phyloP scores from a whole-genome alignment of 2,329 filamentous ascomycete genomes.

The Colletotrichum noveboracense region DNA sequence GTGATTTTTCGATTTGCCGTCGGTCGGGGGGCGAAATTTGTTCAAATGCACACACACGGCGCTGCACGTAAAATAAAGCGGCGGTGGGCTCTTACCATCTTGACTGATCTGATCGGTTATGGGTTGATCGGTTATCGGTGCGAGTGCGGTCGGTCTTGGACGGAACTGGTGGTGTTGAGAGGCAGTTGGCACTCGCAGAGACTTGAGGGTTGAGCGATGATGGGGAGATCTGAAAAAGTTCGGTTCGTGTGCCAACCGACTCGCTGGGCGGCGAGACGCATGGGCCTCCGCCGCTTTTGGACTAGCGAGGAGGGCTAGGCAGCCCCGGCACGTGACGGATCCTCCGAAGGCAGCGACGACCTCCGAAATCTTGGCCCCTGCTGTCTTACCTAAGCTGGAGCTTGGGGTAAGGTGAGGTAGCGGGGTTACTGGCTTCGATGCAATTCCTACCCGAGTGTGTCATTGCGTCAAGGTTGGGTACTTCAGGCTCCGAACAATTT shows the following conservation, averaged over 20 bases:
- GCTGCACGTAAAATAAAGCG: constrained; percentile 22
- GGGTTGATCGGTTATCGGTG: constrained; percentile 44
- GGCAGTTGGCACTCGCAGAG: constrained; percentile 57
- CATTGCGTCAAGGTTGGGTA: not conserved
- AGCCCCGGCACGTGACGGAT: constrained; percentile 41
- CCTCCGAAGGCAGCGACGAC: not conserved
- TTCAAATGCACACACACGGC: constrained; percentile 12
- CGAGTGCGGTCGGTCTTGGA: constrained; percentile 53
- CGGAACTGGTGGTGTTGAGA: constrained; percentile 53
- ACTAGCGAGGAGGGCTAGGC: constrained; percentile 42
- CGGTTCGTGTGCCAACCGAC: constrained; percentile 19
- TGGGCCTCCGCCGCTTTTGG: constrained; percentile 21
- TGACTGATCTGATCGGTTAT: constrained; percentile 57
- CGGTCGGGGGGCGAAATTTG: constrained; percentile 12
- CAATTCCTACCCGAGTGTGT: not conserved
- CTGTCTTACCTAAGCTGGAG: not conserved
- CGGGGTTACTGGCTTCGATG: constrained; percentile 4
- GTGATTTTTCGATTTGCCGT: constrained; percentile 15
- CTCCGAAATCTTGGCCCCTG: not conserved
- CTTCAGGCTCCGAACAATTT: not conserved
- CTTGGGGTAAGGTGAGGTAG: not conserved
- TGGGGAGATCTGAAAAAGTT: constrained; percentile 53
- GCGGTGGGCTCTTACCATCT: constrained; percentile 65
- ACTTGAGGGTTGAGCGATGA: constrained; percentile 37
- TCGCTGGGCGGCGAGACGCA: not conserved